phyloP scores from a whole-genome alignment of 805 yeast species.

The Hermanozyma aechmeae region DNA sequence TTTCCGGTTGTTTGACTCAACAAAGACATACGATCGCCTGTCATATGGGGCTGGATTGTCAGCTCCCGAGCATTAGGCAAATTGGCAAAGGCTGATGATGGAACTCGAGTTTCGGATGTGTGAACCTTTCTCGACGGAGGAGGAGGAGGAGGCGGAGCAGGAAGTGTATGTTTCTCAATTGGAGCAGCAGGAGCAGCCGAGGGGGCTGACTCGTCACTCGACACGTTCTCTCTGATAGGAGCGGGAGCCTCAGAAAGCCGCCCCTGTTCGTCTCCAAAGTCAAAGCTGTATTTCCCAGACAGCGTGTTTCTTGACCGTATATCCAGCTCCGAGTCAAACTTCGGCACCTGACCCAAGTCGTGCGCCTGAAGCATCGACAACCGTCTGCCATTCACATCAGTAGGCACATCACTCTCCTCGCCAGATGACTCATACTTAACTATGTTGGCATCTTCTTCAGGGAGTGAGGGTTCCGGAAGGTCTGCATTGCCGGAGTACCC shows the following conservation, averaged over 20 bases:
- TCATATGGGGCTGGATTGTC: constrained; percentile 7
- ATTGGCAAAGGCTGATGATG: constrained; percentile 38
- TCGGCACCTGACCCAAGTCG: constrained; percentile 16
- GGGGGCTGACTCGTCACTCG: constrained; percentile 1
- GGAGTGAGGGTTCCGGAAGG: no score
- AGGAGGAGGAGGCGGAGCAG: constrained; percentile 39
- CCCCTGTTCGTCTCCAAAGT: constrained; percentile 29
- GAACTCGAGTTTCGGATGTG: constrained; percentile 7
- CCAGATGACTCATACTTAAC: constrained; percentile 24
- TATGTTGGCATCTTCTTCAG: constrained; percentile 30
- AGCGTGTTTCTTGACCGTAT: constrained; percentile 7
- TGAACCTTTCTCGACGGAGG: constrained; percentile 48
- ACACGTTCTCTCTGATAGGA: no score
- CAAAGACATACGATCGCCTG: constrained; percentile 8
- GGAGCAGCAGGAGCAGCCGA: constrained; percentile 1
- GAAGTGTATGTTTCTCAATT: neutral
- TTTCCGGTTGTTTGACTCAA: constrained; percentile 32
- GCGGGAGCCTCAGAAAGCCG: no score
- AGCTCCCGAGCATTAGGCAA: constrained; percentile 32
- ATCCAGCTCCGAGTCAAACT: constrained; percentile 8
- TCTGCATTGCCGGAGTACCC: no score
- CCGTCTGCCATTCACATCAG: constrained; percentile 13
- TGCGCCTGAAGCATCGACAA: constrained; percentile 25
- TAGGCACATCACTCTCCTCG: constrained; percentile 19
- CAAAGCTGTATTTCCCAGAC: constrained; percentile 26